Evolutionary conservation across 225 moss, liverwort and hornwort species (phyloP).

Genomic region (Sphagnum contortum): DNA sequence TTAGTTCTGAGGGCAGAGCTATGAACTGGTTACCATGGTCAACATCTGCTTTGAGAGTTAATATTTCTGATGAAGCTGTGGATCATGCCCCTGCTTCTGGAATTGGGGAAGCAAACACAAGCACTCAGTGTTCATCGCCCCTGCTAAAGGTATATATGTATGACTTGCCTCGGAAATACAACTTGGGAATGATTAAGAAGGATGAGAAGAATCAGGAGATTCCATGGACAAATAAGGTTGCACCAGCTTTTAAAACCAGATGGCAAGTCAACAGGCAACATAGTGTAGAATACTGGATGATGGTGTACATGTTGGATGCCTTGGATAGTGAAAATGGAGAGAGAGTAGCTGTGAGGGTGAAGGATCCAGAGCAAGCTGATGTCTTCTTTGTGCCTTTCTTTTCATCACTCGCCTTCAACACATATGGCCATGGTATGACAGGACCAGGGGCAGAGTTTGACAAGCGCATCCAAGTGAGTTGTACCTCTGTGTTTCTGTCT

Average conservation of each 20-base stretch:
- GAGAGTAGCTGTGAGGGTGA: constrained; percentile 44
- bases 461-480: constrained; percentile 52
- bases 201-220: constrained; percentile 38
- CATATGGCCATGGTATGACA: constrained; percentile 31
- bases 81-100: background rate
- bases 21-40: constrained; percentile 10
- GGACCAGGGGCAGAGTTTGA: constrained; percentile 39
- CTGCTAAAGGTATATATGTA: constrained; percentile 60
- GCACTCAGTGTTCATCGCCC: constrained; percentile 5
- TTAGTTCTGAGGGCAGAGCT: background rate
- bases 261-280: constrained; percentile 69
- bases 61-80: background rate
- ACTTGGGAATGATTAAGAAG: constrained; percentile 51
- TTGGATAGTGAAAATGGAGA: constrained; percentile 18
- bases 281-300: constrained; percentile 89
- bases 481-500: background rate
- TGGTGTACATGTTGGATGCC: constrained; percentile 54
- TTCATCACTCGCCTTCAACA: constrained; percentile 63
- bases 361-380: constrained; percentile 70
- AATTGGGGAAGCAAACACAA: background rate
- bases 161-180: constrained; percentile 68
- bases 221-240: constrained; percentile 51
- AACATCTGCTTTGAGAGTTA: background rate
- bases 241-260: constrained; percentile 39
- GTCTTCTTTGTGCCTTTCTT: constrained; percentile 93